Evolutionary conservation across 257 asterid species (phyloP).

Genomic region (Anisodus acutangulus): DNA sequence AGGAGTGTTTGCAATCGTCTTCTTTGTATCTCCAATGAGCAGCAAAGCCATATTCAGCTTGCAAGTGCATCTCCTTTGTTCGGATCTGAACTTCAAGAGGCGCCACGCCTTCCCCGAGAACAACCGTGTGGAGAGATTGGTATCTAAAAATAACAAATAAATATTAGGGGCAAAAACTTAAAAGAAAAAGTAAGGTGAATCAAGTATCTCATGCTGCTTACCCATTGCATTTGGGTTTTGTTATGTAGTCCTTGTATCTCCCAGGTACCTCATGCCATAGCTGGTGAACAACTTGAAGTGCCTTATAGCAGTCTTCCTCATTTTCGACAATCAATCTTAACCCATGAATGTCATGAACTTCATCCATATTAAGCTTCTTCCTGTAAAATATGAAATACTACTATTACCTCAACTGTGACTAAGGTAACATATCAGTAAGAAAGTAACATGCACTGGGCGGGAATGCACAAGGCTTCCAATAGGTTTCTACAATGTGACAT

Average conservation of each 20-base stretch:
- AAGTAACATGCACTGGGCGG: neutral
- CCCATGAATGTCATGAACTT: conserved; percentile 91
- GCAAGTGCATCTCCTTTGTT: conserved; percentile 96
- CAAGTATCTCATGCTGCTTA: conserved; percentile 39
- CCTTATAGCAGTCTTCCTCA: conserved; percentile 90
- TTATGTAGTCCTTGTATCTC: conserved; percentile 87
- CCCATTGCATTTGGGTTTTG: conserved; percentile 85
- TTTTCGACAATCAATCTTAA: conserved; percentile 83
- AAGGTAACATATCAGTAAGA: neutral
- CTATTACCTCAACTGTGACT: conserved; percentile 8
- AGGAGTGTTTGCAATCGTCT: conserved; percentile 75
- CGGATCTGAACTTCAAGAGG: conserved; percentile 97
- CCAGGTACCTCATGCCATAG: conserved; percentile 87
- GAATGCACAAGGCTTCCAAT: neutral
- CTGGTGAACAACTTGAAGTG: conserved; percentile 69
- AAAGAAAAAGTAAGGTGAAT: neutral
- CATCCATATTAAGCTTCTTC: conserved; percentile 88
- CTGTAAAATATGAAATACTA: conserved; percentile 45
- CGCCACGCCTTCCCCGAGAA: conserved; percentile 65
- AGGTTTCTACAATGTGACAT: neutral
- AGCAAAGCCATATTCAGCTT: conserved; percentile 96
- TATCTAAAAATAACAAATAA: conserved; percentile 54
- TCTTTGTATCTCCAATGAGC: conserved; percentile 99
- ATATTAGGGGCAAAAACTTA: conserved; percentile 29
- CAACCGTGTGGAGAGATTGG: conserved; percentile 90